phyloP scores from a whole-genome alignment of 1,284 basidiomycete genomes.

The Ceratobasidium sp. region DNA sequence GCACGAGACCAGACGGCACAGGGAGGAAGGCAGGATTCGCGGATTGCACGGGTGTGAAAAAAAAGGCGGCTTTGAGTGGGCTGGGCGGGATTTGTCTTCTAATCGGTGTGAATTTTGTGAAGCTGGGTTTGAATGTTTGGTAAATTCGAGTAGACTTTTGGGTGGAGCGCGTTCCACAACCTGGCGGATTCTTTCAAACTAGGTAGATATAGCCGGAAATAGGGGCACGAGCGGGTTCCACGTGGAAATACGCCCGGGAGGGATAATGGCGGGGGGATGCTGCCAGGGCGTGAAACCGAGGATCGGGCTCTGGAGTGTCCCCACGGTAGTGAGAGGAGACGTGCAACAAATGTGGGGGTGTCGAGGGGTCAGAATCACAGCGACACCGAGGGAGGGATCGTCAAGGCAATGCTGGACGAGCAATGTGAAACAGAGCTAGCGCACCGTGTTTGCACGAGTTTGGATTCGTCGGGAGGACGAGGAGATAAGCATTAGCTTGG shows the following conservation, averaged over 20 bases:
- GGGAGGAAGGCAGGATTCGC: no score
- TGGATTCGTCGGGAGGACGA: slow-evolving; percentile 3
- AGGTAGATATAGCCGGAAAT: no score
- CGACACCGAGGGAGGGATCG: slow-evolving; percentile 11
- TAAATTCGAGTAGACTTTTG: no score
- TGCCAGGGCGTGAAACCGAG: background rate
- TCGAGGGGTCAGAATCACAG: background rate
- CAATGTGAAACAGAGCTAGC: slow-evolving; percentile 19
- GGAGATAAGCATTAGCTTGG: slow-evolving; percentile 12
- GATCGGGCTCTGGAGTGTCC: no score
- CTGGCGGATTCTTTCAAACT: no score
- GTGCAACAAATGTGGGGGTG: background rate
- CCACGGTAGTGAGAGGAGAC: no score
- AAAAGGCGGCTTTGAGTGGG: background rate
- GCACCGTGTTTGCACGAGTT: slow-evolving; percentile 17
- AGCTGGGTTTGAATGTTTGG: no score
- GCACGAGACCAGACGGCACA: no score
- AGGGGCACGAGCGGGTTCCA: background rate
- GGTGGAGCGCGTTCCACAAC: no score
- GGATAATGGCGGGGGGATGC: background rate
- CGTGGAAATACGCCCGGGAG: background rate
- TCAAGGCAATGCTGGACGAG: slow-evolving; percentile 11
- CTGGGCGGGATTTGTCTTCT: background rate
- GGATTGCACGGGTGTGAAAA: no score
- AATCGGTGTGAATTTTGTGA: no score